Evolutionary conservation across 805 yeast genomes (phyloP).

Genomic region (Brettanomyces anomalus): DNA sequence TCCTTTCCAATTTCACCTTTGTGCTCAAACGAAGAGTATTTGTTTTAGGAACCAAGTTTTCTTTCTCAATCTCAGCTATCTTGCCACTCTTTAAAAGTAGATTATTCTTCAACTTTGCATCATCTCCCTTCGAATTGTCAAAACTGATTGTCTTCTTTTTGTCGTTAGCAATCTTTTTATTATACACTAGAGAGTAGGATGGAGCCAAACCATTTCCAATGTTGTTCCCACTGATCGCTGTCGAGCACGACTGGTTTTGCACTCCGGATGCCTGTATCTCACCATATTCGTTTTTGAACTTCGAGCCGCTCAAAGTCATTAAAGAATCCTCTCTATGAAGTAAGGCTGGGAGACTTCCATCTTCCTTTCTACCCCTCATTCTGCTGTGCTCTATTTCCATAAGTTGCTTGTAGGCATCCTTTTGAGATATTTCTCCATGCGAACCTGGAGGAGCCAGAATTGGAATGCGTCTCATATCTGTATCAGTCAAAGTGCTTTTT

Average conservation of each 20-base stretch:
- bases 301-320: slow-evolving; percentile 8
- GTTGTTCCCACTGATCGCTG: slow-evolving; percentile 18
- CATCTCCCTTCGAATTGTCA: slow-evolving; percentile 1
- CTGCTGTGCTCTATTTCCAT: not conserved
- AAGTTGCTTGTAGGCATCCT: not conserved
- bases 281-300: slow-evolving; percentile 31
- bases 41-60: not conserved
- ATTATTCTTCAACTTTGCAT: not conserved
- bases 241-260: slow-evolving; percentile 27
- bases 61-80: not conserved
- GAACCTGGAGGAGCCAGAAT: not conserved
- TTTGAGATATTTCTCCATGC: not conserved
- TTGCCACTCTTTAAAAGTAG: not conserved
- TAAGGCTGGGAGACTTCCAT: not conserved
- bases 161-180: slow-evolving; percentile 36
- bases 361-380: not conserved
- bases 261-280: slow-evolving; percentile 60
- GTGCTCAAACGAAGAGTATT: not conserved
- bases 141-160: slow-evolving; percentile 28
- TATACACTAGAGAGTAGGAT: slow-evolving; percentile 45
- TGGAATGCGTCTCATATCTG: not conserved
- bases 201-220: slow-evolving; percentile 56
- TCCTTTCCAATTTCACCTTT: not conserved
- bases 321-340: slow-evolving; percentile 2
- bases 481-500: not conserved